A percentile compares a stretch with the other conserved stretches of the same genome.
These are phyloP conservation scores for Vitis labrusca DNA, from an alignment of 164 flowering plant genomes.

Conservation along the genomic window DNA sequence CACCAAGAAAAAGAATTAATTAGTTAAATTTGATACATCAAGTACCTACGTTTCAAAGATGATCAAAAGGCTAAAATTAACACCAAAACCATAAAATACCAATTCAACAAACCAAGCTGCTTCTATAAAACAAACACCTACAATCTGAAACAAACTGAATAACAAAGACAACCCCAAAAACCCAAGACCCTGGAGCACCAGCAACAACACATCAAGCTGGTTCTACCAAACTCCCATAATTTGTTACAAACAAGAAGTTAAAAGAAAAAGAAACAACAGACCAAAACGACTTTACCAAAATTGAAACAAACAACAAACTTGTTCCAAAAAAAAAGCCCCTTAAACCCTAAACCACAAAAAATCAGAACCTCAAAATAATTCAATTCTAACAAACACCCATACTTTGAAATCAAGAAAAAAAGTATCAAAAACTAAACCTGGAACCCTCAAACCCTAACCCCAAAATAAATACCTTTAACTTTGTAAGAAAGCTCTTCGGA, in stretches of 20 bases:
- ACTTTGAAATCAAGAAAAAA: too few relatives aligned
- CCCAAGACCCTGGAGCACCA: too few relatives aligned
- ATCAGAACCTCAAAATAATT: too few relatives aligned
- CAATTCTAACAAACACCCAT: too few relatives aligned
- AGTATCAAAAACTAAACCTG: not conserved
- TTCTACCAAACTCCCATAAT: too few relatives aligned
- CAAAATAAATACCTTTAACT: constrained; percentile 69
- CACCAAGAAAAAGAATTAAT: constrained; percentile 1
- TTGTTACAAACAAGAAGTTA: too few relatives aligned
- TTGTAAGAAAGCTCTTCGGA: constrained; percentile 89
- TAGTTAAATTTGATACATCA: too few relatives aligned
- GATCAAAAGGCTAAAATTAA: not conserved
- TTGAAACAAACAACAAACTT: too few relatives aligned
- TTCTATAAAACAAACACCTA: not conserved
- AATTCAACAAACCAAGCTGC: not conserved
- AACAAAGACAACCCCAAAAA: not conserved
- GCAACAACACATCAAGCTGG: too few relatives aligned
- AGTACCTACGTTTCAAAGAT: not conserved
- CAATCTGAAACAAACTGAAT: not conserved
- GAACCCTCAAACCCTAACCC: constrained; percentile 7
- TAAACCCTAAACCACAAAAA: not conserved
- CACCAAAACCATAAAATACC: not conserved
- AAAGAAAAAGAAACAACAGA: too few relatives aligned
- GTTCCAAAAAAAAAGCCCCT: too few relatives aligned
- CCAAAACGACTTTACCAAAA: too few relatives aligned